Evolutionary conservation across 2,329 filamentous ascomycete genomes (phyloP), one percentile per base, ranked within the genome.

Genomic region (Amauroascus niger): DNA sequence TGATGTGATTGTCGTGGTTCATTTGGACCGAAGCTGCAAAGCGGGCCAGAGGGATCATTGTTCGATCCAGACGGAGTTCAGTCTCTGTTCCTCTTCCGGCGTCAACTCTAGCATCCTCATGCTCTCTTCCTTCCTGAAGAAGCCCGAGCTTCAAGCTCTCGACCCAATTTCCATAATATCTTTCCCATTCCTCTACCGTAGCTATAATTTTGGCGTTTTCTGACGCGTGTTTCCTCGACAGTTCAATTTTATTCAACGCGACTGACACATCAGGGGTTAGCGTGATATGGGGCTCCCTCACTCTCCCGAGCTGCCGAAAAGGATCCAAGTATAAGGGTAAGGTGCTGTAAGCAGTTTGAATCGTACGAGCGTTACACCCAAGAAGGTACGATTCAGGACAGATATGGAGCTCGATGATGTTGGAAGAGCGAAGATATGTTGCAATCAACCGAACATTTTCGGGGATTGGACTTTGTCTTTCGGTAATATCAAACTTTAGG

Each of bases 281-380:
- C 26, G 20, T 30, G 28, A 50, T 18, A 33, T 45, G 18, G 37
- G 45, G 13, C 22, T 53, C 54, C 14, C 37, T 45, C 44, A 46
- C 54, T 49, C 54, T 49, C 49, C 39, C 18, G 40, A 56, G 18
- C 35, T 56, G 50, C 45, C 49, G 49, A 33, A 56, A 53, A 32
- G 49, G 18, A 41, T 49, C 49, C 39, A 56, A 45, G 26, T 47
- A 55, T 32, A 41, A 53, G 9, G 37, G 30, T 49, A 56, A 26
- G 20, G 8, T 20, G 49, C 45, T 22, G 33, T 32, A 39, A 52
- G 26, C 22, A 41, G 16, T 20, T 33, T 4, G 26, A 48, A n/a
- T n/a, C n/a, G n/a, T n/a, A n/a, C n/a, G 1, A 28, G 4, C 11
- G 18, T 7, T 14, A 16, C 22, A 6, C 51, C 28, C 16, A 49